Percentiles rank a stretch among this genome's conserved stretches.
Evolutionary conservation across 306 rosid genomes (phyloP).

Genomic region (Amphicarpaea edgeworthii): DNA sequence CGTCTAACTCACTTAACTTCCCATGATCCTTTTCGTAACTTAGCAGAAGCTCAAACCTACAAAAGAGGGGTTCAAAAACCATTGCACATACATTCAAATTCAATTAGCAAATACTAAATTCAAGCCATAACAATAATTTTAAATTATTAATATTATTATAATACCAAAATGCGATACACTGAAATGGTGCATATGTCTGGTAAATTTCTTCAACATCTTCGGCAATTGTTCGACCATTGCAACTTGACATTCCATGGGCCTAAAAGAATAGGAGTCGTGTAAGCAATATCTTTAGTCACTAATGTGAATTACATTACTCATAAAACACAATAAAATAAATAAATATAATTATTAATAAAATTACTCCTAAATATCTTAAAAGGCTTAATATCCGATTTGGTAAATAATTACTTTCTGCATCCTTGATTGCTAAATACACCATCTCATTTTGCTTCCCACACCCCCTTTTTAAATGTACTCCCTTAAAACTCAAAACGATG

Average conservation of each 20-base stretch:
- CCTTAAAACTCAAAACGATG: too few relatives aligned
- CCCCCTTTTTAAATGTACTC: too few relatives aligned
- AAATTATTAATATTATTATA: not conserved
- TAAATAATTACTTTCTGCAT: too few relatives aligned
- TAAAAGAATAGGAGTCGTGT: not conserved
- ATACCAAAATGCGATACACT: conserved; percentile 1
- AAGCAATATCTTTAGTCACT: not conserved
- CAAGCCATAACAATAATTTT: not conserved
- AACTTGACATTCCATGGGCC: not conserved
- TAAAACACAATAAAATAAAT: not conserved
- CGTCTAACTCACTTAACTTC: not conserved
- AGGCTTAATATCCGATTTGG: too few relatives aligned
- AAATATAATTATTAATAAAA: not conserved
- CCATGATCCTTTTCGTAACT: not conserved
- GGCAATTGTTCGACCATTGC: not conserved
- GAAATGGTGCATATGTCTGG: not conserved
- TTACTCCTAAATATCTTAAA: not conserved
- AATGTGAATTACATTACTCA: not conserved
- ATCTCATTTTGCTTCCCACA: too few relatives aligned
- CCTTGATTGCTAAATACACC: too few relatives aligned
- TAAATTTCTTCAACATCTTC: not conserved
- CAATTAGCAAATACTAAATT: not conserved
- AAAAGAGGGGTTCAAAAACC: not conserved
- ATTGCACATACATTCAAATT: not conserved
- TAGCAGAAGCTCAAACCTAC: not conserved